Base-by-base conservation (phyloP, 2,329 filamentous ascomycete species). In the Trichophyton simii region DNA sequence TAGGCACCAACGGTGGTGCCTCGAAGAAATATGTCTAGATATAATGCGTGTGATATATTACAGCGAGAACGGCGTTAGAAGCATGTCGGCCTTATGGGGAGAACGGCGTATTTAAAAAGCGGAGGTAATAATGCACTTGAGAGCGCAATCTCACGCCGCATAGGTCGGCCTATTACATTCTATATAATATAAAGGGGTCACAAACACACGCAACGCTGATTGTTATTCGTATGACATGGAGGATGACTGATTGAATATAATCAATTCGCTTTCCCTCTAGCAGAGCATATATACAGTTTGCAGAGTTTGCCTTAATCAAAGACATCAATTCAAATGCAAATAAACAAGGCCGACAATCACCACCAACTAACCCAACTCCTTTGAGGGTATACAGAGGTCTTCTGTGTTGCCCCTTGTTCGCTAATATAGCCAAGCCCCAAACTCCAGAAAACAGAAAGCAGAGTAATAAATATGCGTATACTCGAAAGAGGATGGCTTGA, bases 21-120 rank as follows among this genome's bases (percentile, higher is more conserved):
- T 58, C 62, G 54, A 61, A 57, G 38, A 62, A 61, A 55, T 48
- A 61, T 13, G 60, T 63, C 15, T 55, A 57, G 42, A 63, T 65
- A 54, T 65, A 62, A 48, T 31, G 36, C 25, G 9, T 31, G 42
- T 58, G 8, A 42, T 34, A 15, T 34, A 54, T 15, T 20, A 20
- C 18, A 36, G 11, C 31, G 15, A n/a, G 8, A 38, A 55, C 38
- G 52, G 52, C 52, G 52, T 38, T 55, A 28, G n/a, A 36, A 20
- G 15, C 46, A 52, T 52, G 6, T 36, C n/a, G 52, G 6, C 9
- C 25, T 52, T 9, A 55, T 36, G 28, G 31, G 15, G n/a, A 34
- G 52, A 31, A 20, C 13, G 52, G 52, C n/a, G 52, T 28, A 18
- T 55, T 18, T 55, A n/a, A 15, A 18, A n/a, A 6, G 3, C 7